Base-by-base conservation (phyloP, 345 rosid genomes). In the Nasturtium officinale region DNA sequence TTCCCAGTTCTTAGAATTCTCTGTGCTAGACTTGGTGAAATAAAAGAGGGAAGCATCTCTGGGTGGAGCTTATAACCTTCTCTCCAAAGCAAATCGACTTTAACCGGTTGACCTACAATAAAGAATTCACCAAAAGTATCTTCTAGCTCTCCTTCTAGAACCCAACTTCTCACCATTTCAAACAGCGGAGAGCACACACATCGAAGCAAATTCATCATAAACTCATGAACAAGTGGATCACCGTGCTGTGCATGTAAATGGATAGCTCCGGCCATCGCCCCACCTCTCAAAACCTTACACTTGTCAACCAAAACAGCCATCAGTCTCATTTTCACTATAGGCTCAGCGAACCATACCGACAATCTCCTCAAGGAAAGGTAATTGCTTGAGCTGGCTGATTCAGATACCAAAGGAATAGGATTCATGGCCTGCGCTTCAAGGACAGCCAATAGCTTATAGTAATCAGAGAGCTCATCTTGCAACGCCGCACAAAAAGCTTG, bases 151-250 rank as follows among this genome's bases (percentile, higher is more conserved):
- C 99, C 99, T 82, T 95, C 99, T 79, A 95, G 80, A 77, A 95
- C 99, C 99, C 99, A 95, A 67, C 94, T 90, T 87, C 97, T 90
- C 60, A 95, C 99, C 98, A 95, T 91, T 80, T 95, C 99, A 52
- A 95, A 90, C 71, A 95, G 85, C 0, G 99, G 99, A 68, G 96
- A 95, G 73, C 98, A 95, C 16, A 92, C 98, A 42, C 94, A 84
- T 50, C 74, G 78, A 15, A 95, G 96, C 78, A 95, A 84, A 58
- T 79, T 81, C 85, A 80, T 87, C 99, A 95, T 90, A 73, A 95
- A 95, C 33, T 87, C 90, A 47, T 83, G 92, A 58, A 91, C 99
- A 37, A 88, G 94, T 15, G 91, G 90, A 70, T 95, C 96, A 45
- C 99, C 99, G 11, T 95, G 99, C 73, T 86, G 91, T 13, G 98